These are phyloP conservation scores for Starmera quercuum DNA, from an alignment of 805 yeast species.

Conservation along the genomic window DNA sequence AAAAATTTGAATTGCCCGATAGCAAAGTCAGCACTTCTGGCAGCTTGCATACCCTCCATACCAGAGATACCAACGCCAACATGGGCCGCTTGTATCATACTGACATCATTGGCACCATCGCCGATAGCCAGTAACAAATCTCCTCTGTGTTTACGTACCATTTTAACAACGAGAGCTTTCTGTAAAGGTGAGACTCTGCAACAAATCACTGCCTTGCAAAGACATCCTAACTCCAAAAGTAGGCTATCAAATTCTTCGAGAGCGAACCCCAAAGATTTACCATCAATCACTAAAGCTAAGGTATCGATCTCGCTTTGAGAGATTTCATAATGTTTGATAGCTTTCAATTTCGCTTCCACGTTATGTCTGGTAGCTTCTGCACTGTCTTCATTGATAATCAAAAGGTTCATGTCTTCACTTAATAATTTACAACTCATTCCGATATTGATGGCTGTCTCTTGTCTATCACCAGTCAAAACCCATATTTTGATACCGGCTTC, in stretches of 20 bases:
- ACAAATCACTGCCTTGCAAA: constrained; percentile 94
- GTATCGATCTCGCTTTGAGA: constrained; percentile 67
- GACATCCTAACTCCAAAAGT: constrained; percentile 69
- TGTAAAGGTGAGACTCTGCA: constrained; percentile 98
- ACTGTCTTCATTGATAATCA: constrained; percentile 81
- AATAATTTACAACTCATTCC: constrained; percentile 96
- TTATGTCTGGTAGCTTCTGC: constrained; percentile 72
- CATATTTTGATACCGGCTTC: constrained; percentile 96
- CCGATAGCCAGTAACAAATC: constrained; percentile 86
- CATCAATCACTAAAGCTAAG: constrained; percentile 88
- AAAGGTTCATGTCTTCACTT: constrained; percentile 91
- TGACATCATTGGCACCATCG: constrained; percentile 98
- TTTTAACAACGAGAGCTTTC: constrained; percentile 90
- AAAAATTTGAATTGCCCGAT: constrained; percentile 92
- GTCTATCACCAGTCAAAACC: constrained; percentile 98
- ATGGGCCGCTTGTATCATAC: constrained; percentile 99
- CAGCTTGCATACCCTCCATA: constrained; percentile 99
- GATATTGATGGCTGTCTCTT: constrained; percentile 96
- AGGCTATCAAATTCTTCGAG: constrained; percentile 76
- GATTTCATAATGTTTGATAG: constrained; percentile 58
- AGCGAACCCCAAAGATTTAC: constrained; percentile 83
- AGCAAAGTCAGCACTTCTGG: constrained; percentile 94
- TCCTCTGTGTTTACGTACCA: constrained; percentile 76
- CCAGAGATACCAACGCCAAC: constrained; percentile 99
- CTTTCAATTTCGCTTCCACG: constrained; percentile 65